Evolutionary conservation across 2,329 filamentous ascomycete species (phyloP).

Genomic region (Ceratocystis cubensis): DNA sequence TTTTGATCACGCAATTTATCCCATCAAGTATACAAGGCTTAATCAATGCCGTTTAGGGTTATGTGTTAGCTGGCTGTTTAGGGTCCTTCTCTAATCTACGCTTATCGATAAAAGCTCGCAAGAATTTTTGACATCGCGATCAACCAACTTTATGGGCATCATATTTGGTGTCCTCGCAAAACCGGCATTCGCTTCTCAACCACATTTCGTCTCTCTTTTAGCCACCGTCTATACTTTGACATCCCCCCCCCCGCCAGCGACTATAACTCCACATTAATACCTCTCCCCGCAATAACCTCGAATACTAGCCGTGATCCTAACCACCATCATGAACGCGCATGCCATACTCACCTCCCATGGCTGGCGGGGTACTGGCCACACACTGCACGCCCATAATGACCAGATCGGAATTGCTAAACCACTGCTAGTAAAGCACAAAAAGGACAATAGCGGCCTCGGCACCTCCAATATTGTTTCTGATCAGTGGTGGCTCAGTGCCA

Average conservation of each 20-base stretch:
- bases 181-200: not conserved
- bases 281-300: not conserved
- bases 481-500: conserved; percentile 95
- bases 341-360: conserved; percentile 74
- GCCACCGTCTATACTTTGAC: not conserved
- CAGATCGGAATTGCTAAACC: conserved; percentile 69
- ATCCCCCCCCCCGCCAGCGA: not conserved
- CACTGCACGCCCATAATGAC: conserved; percentile 63
- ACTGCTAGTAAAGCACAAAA: conserved; percentile 69
- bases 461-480: conserved; percentile 60
- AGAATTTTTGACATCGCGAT: conserved; percentile 7
- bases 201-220: not conserved
- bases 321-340: conserved; percentile 59
- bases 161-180: not conserved
- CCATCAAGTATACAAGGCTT: too few relatives aligned
- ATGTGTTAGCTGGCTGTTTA: not conserved
- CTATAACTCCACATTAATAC: not conserved
- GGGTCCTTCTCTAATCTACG: not conserved
- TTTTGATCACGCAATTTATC: too few relatives aligned
- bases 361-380: conserved; percentile 81
- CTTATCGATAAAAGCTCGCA: conserved; percentile 10
- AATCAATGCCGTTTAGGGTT: not conserved
- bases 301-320: not conserved
- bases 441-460: conserved; percentile 69
- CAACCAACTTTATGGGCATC: not conserved